Evolutionary conservation across 148 eudicot species (phyloP).

Genomic region (Gaultheria prostrata): DNA sequence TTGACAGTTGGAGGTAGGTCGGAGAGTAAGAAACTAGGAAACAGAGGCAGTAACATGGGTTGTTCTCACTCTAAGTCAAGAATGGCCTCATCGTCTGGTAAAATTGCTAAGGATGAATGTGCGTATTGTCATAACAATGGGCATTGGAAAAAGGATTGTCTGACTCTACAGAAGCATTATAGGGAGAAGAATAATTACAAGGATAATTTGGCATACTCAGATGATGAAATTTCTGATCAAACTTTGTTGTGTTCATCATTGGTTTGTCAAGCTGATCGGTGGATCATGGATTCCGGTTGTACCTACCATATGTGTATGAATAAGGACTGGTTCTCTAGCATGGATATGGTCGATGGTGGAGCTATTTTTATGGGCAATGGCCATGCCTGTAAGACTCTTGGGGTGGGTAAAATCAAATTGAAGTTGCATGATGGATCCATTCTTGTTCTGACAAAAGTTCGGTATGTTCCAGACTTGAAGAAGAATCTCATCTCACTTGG

Average conservation of each 20-base stretch:
- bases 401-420: neutral
- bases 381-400: neutral
- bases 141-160: neutral
- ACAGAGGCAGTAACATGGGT: neutral
- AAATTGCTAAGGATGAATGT: neutral
- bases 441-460: neutral
- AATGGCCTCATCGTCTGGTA: neutral
- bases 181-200: neutral
- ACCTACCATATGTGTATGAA: neutral
- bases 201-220: neutral
- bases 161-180: neutral
- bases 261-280: neutral
- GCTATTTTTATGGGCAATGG: neutral
- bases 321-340: neutral
- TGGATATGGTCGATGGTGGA: neutral
- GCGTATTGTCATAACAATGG: neutral
- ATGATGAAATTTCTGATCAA: neutral
- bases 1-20: neutral
- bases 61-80: neutral
- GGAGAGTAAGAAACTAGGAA: neutral
- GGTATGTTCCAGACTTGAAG: conserved; percentile 9
- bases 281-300: neutral
- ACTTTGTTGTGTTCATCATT: neutral
- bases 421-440: conserved; percentile 3
- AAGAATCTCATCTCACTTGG: conserved; percentile 14